Conservation (phyloP, 2,329 filamentous ascomycete genomes). For the Byssochlamys sp. region DNA sequence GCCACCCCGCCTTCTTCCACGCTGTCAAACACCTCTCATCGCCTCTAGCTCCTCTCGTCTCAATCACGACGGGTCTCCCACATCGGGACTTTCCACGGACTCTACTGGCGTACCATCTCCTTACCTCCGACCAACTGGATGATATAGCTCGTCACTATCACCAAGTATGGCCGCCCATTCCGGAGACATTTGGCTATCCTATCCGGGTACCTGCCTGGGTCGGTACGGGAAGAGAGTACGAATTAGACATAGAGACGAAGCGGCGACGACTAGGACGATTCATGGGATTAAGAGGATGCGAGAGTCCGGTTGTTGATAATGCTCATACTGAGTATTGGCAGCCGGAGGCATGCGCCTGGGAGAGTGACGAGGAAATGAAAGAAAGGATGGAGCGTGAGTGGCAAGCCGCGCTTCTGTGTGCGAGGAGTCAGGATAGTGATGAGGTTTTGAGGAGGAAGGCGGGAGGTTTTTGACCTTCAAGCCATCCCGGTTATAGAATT, state of each 20-base stretch:
- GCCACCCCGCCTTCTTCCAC: conserved; percentile 6
- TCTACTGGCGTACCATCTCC: conserved; percentile 32
- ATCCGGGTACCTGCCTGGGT: conserved; percentile 22
- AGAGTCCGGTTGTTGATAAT: conserved; percentile 13
- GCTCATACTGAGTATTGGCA: neutral
- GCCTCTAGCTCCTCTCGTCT: conserved; percentile 27
- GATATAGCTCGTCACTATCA: conserved; percentile 34
- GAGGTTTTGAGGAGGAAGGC: conserved; percentile 11
- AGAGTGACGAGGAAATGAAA: conserved; percentile 10
- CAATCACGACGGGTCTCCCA: conserved; percentile 22
- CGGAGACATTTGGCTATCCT: conserved; percentile 27
- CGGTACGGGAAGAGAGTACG: conserved; percentile 9
- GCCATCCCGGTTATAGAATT: no score
- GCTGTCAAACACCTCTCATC: conserved; percentile 21
- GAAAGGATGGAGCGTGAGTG: conserved; percentile 20
- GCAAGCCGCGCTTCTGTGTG: conserved; percentile 17
- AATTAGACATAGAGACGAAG: conserved; percentile 28
- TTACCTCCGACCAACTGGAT: conserved; percentile 33
- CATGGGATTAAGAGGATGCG: conserved; percentile 32
- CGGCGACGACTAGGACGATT: conserved; percentile 34
- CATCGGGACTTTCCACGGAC: conserved; percentile 32
- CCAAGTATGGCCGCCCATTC: conserved; percentile 28
- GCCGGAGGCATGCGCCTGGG: neutral
- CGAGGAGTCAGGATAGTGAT: conserved; percentile 14
- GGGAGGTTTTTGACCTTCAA: conserved; percentile 3